Evolutionary conservation across 345 rosid species (phyloP).

Genomic region (Salix dunnii): DNA sequence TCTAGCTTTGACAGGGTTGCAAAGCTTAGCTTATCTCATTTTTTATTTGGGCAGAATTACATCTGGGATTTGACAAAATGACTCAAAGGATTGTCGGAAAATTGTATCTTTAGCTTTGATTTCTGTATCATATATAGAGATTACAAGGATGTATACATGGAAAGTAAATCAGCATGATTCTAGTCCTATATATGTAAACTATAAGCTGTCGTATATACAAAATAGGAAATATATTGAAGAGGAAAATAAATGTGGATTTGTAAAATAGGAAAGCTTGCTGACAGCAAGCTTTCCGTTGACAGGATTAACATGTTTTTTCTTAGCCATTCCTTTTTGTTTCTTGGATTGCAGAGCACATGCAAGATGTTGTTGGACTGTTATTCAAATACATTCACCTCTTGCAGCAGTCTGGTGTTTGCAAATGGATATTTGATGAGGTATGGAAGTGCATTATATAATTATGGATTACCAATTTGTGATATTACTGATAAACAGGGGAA

Average conservation of each 20-base stretch:
- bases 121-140: too few relatives aligned
- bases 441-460: slow-evolving; percentile 4
- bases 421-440: slow-evolving; percentile 99
- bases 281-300: too few relatives aligned
- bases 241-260: too few relatives aligned
- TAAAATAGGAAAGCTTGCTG: too few relatives aligned
- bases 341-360: slow-evolving; percentile 67
- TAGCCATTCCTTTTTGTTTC: not conserved
- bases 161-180: too few relatives aligned
- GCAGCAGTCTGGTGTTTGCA: slow-evolving; percentile 71
- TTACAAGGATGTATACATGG: too few relatives aligned
- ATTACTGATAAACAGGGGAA: not conserved
- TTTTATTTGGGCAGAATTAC: not conserved
- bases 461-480: not conserved
- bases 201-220: too few relatives aligned
- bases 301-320: not conserved
- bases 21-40: not conserved
- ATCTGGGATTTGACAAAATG: too few relatives aligned
- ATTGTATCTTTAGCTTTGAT: too few relatives aligned
- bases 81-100: too few relatives aligned
- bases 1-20: not conserved
- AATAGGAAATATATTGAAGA: too few relatives aligned
- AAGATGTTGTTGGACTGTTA: slow-evolving; percentile 70
- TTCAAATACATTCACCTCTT: slow-evolving; percentile 76
- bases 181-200: too few relatives aligned